phyloP scores from a whole-genome alignment of 805 yeast genomes.

The Candida koratica region DNA sequence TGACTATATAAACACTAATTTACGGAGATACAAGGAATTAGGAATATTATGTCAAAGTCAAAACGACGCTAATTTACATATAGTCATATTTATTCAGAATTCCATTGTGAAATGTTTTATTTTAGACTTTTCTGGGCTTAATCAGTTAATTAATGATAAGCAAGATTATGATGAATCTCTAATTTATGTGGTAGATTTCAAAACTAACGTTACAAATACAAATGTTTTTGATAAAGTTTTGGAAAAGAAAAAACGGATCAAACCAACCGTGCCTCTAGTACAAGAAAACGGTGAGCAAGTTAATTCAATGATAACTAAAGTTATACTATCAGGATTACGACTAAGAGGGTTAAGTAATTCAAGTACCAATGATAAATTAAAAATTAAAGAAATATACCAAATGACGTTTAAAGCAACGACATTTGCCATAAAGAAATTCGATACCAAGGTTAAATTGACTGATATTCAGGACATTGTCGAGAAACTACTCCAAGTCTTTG shows the following conservation, averaged over 20 bases:
- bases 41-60: constrained; percentile 20
- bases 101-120: constrained; percentile 9
- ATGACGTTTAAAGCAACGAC: constrained; percentile 38
- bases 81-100: constrained; percentile 11
- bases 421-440: constrained; percentile 36
- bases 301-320: constrained; percentile 29
- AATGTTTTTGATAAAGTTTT: constrained; percentile 35
- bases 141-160: not conserved
- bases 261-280: constrained; percentile 17
- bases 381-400: constrained; percentile 38
- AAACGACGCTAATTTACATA: constrained; percentile 11
- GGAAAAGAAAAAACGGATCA: constrained; percentile 19
- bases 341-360: constrained; percentile 32
- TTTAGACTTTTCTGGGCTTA: constrained; percentile 10
- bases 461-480: constrained; percentile 41
- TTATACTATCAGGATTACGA: constrained; percentile 39
- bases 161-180: constrained; percentile 1
- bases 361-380: constrained; percentile 29
- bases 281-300: constrained; percentile 28
- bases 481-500: constrained; percentile 32
- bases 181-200: constrained; percentile 11
- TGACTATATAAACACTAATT: constrained; percentile 19
- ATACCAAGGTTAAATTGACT: constrained; percentile 21
- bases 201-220: constrained; percentile 11
- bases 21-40: constrained; percentile 13